A percentile compares a stretch with the other conserved stretches of the same genome.
Conservation (phyloP, 208 protist genomes). For the Entamoeba dispar region DNA sequence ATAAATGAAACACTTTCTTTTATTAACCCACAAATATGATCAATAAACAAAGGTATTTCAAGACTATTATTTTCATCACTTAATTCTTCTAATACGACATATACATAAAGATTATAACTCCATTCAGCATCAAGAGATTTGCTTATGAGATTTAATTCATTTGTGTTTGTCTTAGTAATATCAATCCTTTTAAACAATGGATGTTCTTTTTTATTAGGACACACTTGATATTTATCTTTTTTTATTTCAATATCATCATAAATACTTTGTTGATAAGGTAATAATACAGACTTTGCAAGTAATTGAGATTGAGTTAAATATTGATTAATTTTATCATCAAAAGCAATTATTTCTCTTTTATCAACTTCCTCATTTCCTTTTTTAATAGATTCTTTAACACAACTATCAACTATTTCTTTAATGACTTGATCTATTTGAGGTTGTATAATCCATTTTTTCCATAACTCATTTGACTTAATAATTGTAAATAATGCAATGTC, state of each 20-base stretch:
- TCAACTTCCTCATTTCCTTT: neutral
- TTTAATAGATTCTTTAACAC: neutral
- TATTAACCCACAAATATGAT: neutral
- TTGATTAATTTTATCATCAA: neutral
- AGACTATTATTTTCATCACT: neutral
- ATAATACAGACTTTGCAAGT: neutral
- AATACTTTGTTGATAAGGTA: neutral
- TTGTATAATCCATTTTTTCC: neutral
- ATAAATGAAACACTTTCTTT: neutral
- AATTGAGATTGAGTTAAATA: neutral
- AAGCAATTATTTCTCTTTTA: neutral
- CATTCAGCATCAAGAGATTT: neutral
- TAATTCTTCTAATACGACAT: neutral
- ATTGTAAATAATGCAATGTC: neutral
- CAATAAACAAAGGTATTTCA: neutral
- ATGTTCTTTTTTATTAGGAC: neutral
- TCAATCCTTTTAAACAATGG: neutral
- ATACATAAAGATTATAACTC: neutral
- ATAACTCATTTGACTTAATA: neutral
- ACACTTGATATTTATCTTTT: neutral
- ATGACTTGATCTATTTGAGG: neutral
- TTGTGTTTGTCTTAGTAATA: neutral
- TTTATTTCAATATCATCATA: neutral
- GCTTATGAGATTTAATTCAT: neutral
- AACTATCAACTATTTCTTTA: neutral